These are phyloP conservation scores for Hericium coralloides DNA, from an alignment of 768 basidiomycete genomes.

Conservation along the genomic window DNA sequence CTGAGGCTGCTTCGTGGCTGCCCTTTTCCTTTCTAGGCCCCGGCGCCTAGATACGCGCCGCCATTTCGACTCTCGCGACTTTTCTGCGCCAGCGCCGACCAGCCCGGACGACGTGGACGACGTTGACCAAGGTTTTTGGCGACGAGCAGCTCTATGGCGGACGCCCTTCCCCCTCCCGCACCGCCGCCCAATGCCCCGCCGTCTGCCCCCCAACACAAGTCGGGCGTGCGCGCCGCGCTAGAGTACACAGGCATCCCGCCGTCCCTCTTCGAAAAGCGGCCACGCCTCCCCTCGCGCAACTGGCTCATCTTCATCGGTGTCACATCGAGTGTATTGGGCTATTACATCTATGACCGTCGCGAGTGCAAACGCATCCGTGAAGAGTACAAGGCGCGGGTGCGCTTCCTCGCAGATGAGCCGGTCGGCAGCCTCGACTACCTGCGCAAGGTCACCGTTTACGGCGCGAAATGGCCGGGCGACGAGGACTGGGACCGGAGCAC, in stretches of 20 bases:
- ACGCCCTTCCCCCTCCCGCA: neutral
- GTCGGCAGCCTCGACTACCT: slow-evolving; percentile 56
- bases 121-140: neutral
- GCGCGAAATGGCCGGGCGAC: slow-evolving; percentile 89
- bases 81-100: neutral
- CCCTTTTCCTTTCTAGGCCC: neutral
- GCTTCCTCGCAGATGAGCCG: slow-evolving; percentile 62
- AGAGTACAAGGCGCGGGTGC: slow-evolving; percentile 73
- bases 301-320: slow-evolving; percentile 89
- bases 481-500: slow-evolving; percentile 80
- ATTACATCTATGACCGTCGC: slow-evolving; percentile 80
- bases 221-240: slow-evolving; percentile 55
- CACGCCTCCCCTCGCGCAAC: slow-evolving; percentile 82
- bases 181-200: neutral
- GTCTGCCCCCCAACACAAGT: slow-evolving; percentile 18
- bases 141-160: neutral
- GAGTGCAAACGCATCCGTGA: slow-evolving; percentile 72
- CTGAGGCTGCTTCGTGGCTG: neutral
- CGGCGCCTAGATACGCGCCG: neutral
- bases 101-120: neutral
- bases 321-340: slow-evolving; percentile 58
- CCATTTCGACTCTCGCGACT: neutral
- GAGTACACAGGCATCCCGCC: slow-evolving; percentile 57
- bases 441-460: slow-evolving; percentile 80
- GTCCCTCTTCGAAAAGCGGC: slow-evolving; percentile 78